Conservation (phyloP, 2,329 filamentous ascomycete genomes). For the Lachnellula cervina region DNA sequence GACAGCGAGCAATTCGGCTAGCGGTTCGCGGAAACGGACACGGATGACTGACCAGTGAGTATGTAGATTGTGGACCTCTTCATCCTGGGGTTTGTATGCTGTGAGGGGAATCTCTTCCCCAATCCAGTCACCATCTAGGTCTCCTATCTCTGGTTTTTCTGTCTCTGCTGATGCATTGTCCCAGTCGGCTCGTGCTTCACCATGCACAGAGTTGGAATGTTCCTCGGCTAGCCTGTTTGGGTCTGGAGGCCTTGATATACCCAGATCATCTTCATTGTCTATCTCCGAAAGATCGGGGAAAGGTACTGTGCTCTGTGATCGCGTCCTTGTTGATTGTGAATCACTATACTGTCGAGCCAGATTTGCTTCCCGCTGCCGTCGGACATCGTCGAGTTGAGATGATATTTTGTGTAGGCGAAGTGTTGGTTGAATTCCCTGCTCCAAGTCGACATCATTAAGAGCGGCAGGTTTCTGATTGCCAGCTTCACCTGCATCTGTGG, state of each 20-base stretch:
- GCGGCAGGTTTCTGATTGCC: slow-evolving; percentile 28
- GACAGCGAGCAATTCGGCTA: slow-evolving; percentile 48
- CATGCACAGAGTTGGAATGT: background rate
- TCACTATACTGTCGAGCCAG: slow-evolving; percentile 8
- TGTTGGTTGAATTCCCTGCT: slow-evolving; percentile 37
- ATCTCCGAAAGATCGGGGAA: background rate
- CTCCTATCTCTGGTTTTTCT: slow-evolving; percentile 13
- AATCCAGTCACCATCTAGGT: slow-evolving; percentile 16
- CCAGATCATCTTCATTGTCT: background rate
- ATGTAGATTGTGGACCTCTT: slow-evolving; percentile 27
- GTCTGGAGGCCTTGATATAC: no score
- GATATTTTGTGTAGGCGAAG: slow-evolving; percentile 19
- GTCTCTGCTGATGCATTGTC: slow-evolving; percentile 21
- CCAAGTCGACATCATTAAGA: slow-evolving; percentile 34
- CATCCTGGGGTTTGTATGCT: slow-evolving; percentile 20
- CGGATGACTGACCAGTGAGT: slow-evolving; percentile 43
- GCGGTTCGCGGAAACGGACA: slow-evolving; percentile 42
- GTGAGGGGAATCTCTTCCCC: slow-evolving; percentile 18
- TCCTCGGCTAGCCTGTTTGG: background rate
- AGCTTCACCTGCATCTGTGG: slow-evolving; percentile 29
- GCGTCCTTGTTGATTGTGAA: background rate
- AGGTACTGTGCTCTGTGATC: background rate
- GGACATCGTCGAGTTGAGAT: slow-evolving; percentile 18
- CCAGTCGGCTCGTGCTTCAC: slow-evolving; percentile 1
- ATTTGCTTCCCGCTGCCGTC: slow-evolving; percentile 20